Base-by-base conservation (phyloP, 768 basidiomycete genomes). In the Termitomyces sp. region DNA sequence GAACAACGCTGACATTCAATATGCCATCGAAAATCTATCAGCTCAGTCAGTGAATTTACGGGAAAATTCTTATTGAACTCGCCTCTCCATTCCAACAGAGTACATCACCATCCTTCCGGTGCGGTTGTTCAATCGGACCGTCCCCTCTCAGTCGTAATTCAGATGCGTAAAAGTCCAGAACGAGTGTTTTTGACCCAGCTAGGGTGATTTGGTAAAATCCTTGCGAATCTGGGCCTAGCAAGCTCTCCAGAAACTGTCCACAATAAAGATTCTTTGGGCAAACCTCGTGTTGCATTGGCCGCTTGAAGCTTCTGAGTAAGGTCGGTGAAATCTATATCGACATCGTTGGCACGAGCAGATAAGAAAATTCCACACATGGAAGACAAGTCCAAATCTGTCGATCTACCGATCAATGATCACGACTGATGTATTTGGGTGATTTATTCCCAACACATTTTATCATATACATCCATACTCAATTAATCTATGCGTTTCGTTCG, bases 1-100 rank as follows among this genome's bases (percentile, higher is more conserved):
- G 16, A 39, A 13, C 29, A 51, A 24, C 36, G 66, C 78, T 56
- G 54, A 90, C 92, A 69, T 87, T 75, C n/a, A 92, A 28, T n/a
- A n/a, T 65, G 6, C 92, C 92, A 61, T 90, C 86, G 62, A 95
- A 94, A 28, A 94, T 77, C 79, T 80, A 39, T 55, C 13, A 31
- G 12, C 18, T 44, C 20, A 6, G 31, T 56, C 12, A 59, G 52
- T 24, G 33, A 34, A 15, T 49, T n/a, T 20, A 29, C 1, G 18
- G 7, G 22, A 41, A 28, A 36, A 31, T 34, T 28, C 4, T n/a
- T 33, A 13, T 22, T 7, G 71, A 47, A 86, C 61, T 57, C 48
- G 26, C 90, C 76, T 94, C 90, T 59, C 93, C 92, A 65, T 92
- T 93, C 88, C 89, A 94, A 65, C 90, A 92, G 28, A 94, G 70